Base-by-base conservation (phyloP, 73 alveolate genomes). In the Paramecium bursaria region DNA sequence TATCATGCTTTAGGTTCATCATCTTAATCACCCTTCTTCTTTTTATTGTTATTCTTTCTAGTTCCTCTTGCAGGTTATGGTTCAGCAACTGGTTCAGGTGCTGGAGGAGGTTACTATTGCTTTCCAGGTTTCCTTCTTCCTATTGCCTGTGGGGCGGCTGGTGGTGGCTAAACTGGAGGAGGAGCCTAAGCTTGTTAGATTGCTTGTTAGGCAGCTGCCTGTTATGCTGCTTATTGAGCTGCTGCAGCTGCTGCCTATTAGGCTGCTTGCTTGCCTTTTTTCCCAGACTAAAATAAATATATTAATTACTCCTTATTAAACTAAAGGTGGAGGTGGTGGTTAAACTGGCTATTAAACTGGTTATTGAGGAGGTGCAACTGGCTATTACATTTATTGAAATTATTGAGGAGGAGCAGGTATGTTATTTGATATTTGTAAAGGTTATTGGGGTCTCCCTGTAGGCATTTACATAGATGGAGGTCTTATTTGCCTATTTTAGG, bases 201-300 rank as follows among this genome's bases (percentile, higher is more conserved):
- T 51, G n/a, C 74, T 51, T 4, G n/a, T 26, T 51, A 7, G 11
- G 49, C 49, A 39, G 49, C 11, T 7, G 49, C 74, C 23, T 51
- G 46, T 22, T 51, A 25, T 51, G 23, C 27, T 51, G 46, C 27
- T 26, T 51, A 25, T 4, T 3, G 23, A 25, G 23, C 27, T 9
- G 23, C 27, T 51, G 74, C 74, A 1, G 74, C 23, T 19, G 74
- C 46, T 51, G 74, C 3, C 35, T 51, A 51, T 21, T 51, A 51
- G 11, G 2, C 74, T 13, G 10, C 9, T 50, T 17, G 44, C 11
- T 17, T 17, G 4, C 46, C 46, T 21, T 51, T 51, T 51, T 51
- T 26, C 74, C 46, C 27, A 44, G 74, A 25, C 74, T 51, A 15
- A 17, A 4, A 25, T 19, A 15, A 19, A 22, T 44, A 19, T 33